Base-by-base conservation (phyloP, 1,139 yeast genomes). In the Insectozyma bohioensis region DNA sequence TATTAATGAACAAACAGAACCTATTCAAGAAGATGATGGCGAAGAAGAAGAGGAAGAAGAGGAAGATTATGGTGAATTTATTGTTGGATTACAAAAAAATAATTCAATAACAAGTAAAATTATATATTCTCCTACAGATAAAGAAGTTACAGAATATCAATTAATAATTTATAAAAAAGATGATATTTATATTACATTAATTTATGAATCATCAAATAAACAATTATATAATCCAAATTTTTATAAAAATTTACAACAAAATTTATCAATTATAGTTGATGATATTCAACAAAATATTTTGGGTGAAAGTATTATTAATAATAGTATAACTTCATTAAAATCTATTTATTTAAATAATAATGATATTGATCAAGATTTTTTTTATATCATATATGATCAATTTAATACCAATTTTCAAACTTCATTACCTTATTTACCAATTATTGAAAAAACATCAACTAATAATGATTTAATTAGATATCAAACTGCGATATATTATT, bases 391-490 rank as follows among this genome's bases (percentile, higher is more conserved):
- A 5, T 63, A 53, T 35, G 68, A 67, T 38, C 40, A 45, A 5
- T 35, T 35, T 4, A 56, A 54, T 11, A 45, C 49, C 3, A 46
- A 48, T 34, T 46, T 63, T 31, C 62, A 63, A 35, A 54, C 72
- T 4, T 68, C 75, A 7, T 51, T 69, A 9, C 75, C 75, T 4
- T 63, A 51, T 38, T 46, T 67, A 29, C 68, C 67, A 3, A 28
- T 40, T n/a, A 36, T 38, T 17, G 10, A 25, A 2, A 17, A 13
- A 5, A 5, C 16, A 13, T 14, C 24, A n/a, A 11, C n/a, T 3
- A 30, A 22, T 18, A 12, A 16, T 21, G 14, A 24, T 12, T 20
- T 24, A 17, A 26, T 26, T 2, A 46, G 44, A 33, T 51, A 45
- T 31, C 49, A 49, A 35, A 56, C 54, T 33, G 65, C 66, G 4